phyloP scores from a whole-genome alignment of 208 protist genomes.

The Trypanosomatidae sp. region DNA sequence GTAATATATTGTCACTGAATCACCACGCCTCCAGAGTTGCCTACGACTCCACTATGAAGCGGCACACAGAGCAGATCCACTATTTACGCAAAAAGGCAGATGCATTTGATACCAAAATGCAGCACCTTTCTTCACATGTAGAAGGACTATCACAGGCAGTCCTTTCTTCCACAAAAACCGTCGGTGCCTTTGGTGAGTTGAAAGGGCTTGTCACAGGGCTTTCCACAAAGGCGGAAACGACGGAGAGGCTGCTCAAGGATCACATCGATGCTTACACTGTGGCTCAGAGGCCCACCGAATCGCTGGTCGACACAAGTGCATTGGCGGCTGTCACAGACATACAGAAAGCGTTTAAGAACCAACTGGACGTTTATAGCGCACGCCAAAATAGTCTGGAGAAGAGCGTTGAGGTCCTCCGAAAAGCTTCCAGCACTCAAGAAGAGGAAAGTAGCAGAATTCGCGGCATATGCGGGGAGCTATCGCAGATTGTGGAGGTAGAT shows the following conservation, averaged over 20 bases:
- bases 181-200: background rate
- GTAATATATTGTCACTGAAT: slow-evolving; percentile 29
- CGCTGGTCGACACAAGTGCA: background rate
- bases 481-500: slow-evolving; percentile 11
- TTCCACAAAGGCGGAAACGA: background rate
- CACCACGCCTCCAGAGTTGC: background rate
- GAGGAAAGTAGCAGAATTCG: slow-evolving; percentile 12
- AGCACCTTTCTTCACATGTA: slow-evolving; percentile 3
- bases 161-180: background rate
- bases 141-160: background rate
- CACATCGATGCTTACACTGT: background rate
- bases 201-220: slow-evolving; percentile 9
- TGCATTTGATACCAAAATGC: slow-evolving; percentile 27
- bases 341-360: background rate
- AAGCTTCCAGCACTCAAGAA: background rate
- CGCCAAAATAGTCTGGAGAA: slow-evolving; percentile 4
- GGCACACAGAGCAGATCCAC: slow-evolving; percentile 25
- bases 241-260: slow-evolving; percentile 3
- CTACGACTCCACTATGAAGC: slow-evolving; percentile 6
- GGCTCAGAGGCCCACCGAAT: background rate
- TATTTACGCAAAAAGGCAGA: slow-evolving; percentile 27
- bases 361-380: background rate
- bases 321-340: background rate
- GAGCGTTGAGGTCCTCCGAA: background rate
- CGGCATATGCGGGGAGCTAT: slow-evolving; percentile 13